Percentiles rank a stretch among this genome's conserved stretches.
Evolutionary conservation across 306 rosid species (phyloP).

Genomic region (Rosa chinensis): DNA sequence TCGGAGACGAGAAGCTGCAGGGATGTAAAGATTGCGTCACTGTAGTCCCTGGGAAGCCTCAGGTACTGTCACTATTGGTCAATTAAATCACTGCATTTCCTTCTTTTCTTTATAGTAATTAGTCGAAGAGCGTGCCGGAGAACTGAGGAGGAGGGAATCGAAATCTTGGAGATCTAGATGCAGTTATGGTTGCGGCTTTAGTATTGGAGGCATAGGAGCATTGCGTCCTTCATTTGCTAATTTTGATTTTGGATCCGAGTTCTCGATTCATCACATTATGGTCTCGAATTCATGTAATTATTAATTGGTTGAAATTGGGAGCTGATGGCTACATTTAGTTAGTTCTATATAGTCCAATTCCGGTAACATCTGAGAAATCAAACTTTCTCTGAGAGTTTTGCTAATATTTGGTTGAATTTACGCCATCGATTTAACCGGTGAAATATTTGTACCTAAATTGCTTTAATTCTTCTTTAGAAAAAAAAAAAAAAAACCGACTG

Average conservation of each 20-base stretch:
- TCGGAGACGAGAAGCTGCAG: slow-evolving; percentile 86
- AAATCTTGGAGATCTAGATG: slow-evolving; percentile 46
- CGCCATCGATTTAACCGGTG: neutral
- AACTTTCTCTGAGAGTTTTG: neutral
- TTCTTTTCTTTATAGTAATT: neutral
- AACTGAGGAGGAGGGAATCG: neutral
- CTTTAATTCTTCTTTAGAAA: neutral
- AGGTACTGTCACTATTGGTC: slow-evolving; percentile 47
- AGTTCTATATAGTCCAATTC: slow-evolving; percentile 1
- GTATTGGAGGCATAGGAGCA: neutral
- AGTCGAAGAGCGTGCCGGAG: neutral
- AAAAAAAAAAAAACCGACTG: neutral
- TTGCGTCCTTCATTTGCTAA: neutral
- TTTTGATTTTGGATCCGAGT: slow-evolving; percentile 35
- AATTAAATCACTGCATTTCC: neutral
- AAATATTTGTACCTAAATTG: neutral
- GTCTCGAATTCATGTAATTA: slow-evolving; percentile 26
- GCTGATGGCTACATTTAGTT: slow-evolving; percentile 16
- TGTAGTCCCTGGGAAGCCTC: slow-evolving; percentile 89
- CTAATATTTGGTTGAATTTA: slow-evolving; percentile 8
- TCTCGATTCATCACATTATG: neutral
- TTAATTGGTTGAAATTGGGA: slow-evolving; percentile 25
- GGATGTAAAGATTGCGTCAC: slow-evolving; percentile 98
- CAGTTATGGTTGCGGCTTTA: slow-evolving; percentile 16
- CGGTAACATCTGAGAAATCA: slow-evolving; percentile 19